Percentiles rank a stretch among this genome's conserved stretches.
phyloP scores from a whole-genome alignment of 768 basidiomycete genomes.

The Amanita jacksonii region DNA sequence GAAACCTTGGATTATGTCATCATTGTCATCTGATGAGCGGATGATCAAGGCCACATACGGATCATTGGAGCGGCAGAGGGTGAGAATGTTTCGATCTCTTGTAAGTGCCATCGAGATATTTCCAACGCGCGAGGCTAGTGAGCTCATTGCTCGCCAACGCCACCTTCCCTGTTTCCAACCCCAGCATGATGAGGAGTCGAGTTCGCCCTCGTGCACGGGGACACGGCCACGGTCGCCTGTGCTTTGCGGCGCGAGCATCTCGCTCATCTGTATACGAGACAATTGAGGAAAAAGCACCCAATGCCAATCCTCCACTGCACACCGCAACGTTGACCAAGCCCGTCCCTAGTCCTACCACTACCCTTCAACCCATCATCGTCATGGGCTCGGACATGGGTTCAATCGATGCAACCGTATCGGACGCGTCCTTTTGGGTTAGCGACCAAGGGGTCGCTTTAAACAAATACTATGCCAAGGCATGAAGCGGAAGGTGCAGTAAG shows the following conservation, averaged over 20 bases:
- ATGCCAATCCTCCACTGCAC: slow-evolving; percentile 19
- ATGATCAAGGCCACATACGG: slow-evolving; percentile 61
- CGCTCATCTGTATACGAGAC: slow-evolving; percentile 70
- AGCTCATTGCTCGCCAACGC: slow-evolving; percentile 39
- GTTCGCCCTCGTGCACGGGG: slow-evolving; percentile 47
- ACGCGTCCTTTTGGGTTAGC: slow-evolving; percentile 49
- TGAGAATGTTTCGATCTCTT: slow-evolving; percentile 43
- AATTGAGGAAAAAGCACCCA: slow-evolving; percentile 60
- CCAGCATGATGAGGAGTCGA: slow-evolving; percentile 24
- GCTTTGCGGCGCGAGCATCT: slow-evolving; percentile 53
- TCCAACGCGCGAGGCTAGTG: slow-evolving; percentile 10
- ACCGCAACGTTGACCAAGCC: slow-evolving; percentile 17
- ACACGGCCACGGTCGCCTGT: slow-evolving; percentile 61
- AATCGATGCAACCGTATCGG: slow-evolving; percentile 27
- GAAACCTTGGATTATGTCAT: slow-evolving; percentile 60
- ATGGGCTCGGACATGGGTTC: slow-evolving; percentile 49
- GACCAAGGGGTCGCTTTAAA: slow-evolving; percentile 54
- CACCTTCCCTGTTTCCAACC: slow-evolving; percentile 39
- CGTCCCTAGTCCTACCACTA: not conserved
- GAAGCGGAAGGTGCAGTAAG: slow-evolving; percentile 58
- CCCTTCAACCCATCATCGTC: slow-evolving; percentile 33
- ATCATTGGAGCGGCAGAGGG: slow-evolving; percentile 57
- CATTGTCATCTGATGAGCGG: slow-evolving; percentile 52
- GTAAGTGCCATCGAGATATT: slow-evolving; percentile 28
- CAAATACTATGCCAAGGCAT: slow-evolving; percentile 53